Evolutionary conservation across 2,329 filamentous ascomycete species (phyloP).

Genomic region (Cercospora canescens): DNA sequence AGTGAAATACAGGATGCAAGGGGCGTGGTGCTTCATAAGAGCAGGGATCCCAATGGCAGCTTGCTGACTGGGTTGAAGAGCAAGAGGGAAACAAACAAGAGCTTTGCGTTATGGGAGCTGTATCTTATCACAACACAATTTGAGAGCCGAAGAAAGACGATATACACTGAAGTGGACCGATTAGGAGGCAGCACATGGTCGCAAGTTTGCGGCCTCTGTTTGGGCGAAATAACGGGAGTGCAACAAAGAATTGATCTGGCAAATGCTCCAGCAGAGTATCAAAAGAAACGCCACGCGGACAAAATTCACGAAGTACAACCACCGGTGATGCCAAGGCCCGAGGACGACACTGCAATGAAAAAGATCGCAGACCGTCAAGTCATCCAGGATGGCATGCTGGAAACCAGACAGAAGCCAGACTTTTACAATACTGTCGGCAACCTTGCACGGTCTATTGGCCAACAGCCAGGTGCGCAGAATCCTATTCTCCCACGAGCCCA

Average conservation of each 20-base stretch:
- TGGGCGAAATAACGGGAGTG: conserved; percentile 68
- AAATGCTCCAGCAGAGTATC: conserved; percentile 20
- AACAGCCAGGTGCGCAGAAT: conserved; percentile 42
- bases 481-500: conserved; percentile 40
- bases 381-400: conserved; percentile 27
- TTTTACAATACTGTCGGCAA: conserved; percentile 41
- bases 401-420: conserved; percentile 22
- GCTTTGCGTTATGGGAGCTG: conserved; percentile 91
- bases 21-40: conserved; percentile 30
- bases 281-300: conserved; percentile 22
- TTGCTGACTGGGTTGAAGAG: conserved; percentile 79
- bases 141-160: conserved; percentile 71
- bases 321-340: conserved; percentile 30
- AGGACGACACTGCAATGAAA: conserved; percentile 23
- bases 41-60: conserved; percentile 79
- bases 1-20: conserved; percentile 65
- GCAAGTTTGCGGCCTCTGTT: conserved; percentile 70
- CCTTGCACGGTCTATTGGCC: conserved; percentile 50
- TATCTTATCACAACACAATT: conserved; percentile 75
- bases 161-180: conserved; percentile 86
- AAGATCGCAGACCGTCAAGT: conserved; percentile 32
- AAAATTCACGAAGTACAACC: conserved; percentile 21
- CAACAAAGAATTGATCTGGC: conserved; percentile 64
- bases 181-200: conserved; percentile 76
- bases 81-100: conserved; percentile 76